These are phyloP conservation scores for Fusarium scirpi DNA, from an alignment of 2,329 filamentous ascomycete genomes.

Conservation along the genomic window DNA sequence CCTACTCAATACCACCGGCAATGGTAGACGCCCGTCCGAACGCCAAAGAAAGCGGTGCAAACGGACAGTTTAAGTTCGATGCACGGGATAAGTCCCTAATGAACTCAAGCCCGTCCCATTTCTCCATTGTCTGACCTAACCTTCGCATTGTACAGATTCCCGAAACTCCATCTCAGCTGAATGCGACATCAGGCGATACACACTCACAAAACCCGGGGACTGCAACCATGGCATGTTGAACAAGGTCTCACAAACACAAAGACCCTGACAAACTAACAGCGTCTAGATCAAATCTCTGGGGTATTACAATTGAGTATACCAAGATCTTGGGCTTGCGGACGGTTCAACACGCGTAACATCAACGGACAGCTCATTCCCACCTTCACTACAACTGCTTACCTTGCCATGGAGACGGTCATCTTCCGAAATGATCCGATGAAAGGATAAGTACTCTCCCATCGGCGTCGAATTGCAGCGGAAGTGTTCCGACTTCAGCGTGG, in stretches of 20 bases:
- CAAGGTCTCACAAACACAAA: background rate
- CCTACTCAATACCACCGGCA: background rate
- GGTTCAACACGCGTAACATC: background rate
- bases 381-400: background rate
- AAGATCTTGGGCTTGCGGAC: background rate
- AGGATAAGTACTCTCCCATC: background rate
- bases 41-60: no score
- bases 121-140: background rate
- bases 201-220: background rate
- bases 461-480: background rate
- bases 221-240: constrained; percentile 21
- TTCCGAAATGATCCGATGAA: constrained; percentile 30
- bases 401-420: constrained; percentile 7
- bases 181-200: constrained; percentile 27
- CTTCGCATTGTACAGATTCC: constrained; percentile 31
- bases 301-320: background rate
- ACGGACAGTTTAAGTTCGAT: no score
- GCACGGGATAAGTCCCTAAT: background rate
- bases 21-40: no score
- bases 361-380: background rate
- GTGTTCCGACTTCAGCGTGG: background rate
- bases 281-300: constrained; percentile 3
- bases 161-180: constrained; percentile 20
- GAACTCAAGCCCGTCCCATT: background rate
- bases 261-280: background rate